Percentiles rank a stretch among this genome's conserved stretches.
phyloP scores from a whole-genome alignment of 2,329 filamentous ascomycete species.

The Fonsecaea nubica region DNA sequence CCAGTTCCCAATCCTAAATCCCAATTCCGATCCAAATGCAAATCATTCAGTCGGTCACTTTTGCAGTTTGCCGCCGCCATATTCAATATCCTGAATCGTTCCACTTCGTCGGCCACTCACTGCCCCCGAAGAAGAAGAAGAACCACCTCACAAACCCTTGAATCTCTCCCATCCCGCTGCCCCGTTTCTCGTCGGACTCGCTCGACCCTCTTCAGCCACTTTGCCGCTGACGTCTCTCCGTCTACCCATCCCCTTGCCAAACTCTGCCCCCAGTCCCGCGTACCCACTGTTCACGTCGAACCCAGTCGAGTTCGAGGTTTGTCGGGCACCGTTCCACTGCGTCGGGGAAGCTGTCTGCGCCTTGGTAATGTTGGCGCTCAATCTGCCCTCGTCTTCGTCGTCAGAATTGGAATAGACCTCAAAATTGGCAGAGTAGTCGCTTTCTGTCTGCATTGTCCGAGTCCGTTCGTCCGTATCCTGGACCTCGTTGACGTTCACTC shows the following conservation, averaged over 20 bases:
- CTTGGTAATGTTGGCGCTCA: conserved; percentile 24
- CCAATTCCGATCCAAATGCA: not conserved
- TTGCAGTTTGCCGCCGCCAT: not conserved
- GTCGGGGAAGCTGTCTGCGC: conserved; percentile 34
- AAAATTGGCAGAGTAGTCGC: conserved; percentile 38
- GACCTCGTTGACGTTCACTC: conserved; percentile 7
- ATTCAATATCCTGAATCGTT: not conserved
- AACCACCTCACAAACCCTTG: conserved; percentile 48
- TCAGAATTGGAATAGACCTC: conserved; percentile 35
- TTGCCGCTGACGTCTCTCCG: conserved; percentile 56
- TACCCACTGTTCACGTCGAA: conserved; percentile 37
- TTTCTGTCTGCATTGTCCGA: conserved; percentile 37
- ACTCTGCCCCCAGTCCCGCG: conserved; percentile 40
- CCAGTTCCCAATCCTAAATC: not conserved
- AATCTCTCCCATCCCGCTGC: conserved; percentile 55
- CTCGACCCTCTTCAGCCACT: conserved; percentile 54
- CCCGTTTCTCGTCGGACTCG: conserved; percentile 34
- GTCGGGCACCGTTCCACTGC: conserved; percentile 34
- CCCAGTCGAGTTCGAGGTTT: conserved; percentile 39
- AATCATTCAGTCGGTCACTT: not conserved
- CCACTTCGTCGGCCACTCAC: not conserved
- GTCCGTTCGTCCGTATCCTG: conserved; percentile 34
- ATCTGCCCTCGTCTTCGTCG: conserved; percentile 27
- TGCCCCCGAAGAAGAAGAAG: not conserved
- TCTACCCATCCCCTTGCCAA: conserved; percentile 50